Conservation (phyloP, 148 eudicot genomes). For the Beta vulgaris region DNA sequence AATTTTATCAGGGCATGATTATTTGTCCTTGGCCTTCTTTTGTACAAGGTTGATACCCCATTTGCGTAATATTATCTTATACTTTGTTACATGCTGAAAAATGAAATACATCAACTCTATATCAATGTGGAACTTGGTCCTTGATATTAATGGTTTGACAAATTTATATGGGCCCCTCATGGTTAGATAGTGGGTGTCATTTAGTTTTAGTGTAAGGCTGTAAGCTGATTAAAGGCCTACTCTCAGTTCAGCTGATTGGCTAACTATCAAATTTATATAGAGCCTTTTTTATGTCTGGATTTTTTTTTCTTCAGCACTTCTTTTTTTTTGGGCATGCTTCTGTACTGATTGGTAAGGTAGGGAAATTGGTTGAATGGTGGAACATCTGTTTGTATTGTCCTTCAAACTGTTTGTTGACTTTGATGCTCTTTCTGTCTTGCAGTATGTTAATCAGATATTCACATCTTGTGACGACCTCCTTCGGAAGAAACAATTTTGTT, state of each 20-base stretch:
- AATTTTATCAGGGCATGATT: too few relatives aligned
- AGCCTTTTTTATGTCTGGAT: neutral
- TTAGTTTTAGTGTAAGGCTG: neutral
- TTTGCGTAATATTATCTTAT: too few relatives aligned
- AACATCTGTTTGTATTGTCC: neutral
- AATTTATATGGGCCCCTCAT: too few relatives aligned
- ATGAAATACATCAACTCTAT: neutral
- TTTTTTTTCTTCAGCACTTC: neutral
- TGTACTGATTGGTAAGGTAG: neutral
- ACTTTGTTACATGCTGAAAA: too few relatives aligned
- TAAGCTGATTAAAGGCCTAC: neutral
- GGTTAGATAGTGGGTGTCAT: too few relatives aligned
- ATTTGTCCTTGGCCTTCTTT: too few relatives aligned
- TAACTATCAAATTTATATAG: neutral
- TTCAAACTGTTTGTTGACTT: neutral
- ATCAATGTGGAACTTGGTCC: neutral
- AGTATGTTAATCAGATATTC: constrained; percentile 81
- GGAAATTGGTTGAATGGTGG: neutral
- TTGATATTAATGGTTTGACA: neutral
- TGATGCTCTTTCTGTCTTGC: constrained; percentile 27
- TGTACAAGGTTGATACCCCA: too few relatives aligned
- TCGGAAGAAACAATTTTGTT: constrained; percentile 78
- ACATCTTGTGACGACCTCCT: constrained; percentile 59
- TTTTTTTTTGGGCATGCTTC: neutral
- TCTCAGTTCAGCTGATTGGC: neutral